Percentiles rank a stretch among this genome's conserved stretches.
phyloP scores from a whole-genome alignment of 805 yeast species.

The Metschnikowia kofuensis region DNA sequence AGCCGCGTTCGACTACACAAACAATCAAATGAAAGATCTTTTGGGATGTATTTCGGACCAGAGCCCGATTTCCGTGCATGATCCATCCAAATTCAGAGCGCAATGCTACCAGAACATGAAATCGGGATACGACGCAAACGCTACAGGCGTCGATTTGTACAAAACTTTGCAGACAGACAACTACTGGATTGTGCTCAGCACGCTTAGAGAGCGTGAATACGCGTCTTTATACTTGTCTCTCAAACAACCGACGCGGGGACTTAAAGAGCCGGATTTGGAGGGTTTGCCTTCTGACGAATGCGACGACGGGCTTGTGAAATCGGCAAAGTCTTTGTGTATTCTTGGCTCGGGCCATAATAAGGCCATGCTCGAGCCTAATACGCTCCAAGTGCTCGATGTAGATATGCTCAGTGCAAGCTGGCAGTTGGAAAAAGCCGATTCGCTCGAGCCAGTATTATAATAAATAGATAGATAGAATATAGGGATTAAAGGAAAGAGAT shows the following conservation, averaged over 20 bases:
- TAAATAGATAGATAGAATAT: too few species aligned
- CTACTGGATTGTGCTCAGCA: slow-evolving; percentile 16
- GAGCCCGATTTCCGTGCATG: slow-evolving; percentile 1
- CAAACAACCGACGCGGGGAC: not conserved
- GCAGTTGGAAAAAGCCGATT: slow-evolving; percentile 10
- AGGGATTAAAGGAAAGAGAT: too few species aligned
- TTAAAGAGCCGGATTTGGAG: not conserved
- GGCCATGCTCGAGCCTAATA: slow-evolving; percentile 2
- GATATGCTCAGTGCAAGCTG: slow-evolving; percentile 12
- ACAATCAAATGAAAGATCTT: slow-evolving; percentile 11
- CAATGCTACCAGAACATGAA: slow-evolving; percentile 10
- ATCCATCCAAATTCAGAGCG: slow-evolving; percentile 1
- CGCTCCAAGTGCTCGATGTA: slow-evolving; percentile 12
- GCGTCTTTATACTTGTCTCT: slow-evolving; percentile 7
- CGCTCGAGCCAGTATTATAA: not conserved
- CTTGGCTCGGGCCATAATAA: slow-evolving; percentile 1
- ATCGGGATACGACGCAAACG: slow-evolving; percentile 10
- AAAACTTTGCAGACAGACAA: slow-evolving; percentile 19
- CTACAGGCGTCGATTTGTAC: slow-evolving; percentile 13
- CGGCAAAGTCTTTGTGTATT: not conserved
- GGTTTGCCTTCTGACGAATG: not conserved
- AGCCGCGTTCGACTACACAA: slow-evolving; percentile 10
- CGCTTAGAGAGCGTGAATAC: slow-evolving; percentile 12
- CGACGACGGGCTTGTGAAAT: not conserved
- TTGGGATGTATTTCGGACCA: slow-evolving; percentile 7